Percentiles rank a stretch among this genome's conserved stretches.
Conservation (phyloP, 352 stramenopile genomes). For the Globisporangium ultimum region DNA sequence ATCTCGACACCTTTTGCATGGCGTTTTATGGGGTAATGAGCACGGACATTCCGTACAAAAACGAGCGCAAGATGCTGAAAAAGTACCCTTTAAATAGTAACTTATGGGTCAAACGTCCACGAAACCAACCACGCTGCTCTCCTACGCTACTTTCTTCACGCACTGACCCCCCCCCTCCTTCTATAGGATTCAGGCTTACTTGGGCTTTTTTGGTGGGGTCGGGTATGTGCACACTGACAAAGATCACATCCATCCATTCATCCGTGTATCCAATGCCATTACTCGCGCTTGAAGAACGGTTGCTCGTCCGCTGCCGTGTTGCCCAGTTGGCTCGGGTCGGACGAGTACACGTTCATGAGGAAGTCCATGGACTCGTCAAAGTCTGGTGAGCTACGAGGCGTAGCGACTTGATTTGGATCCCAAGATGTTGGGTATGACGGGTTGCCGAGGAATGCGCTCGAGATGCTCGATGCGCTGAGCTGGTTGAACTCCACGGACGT, state of each 20-base stretch:
- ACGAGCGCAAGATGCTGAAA: neutral
- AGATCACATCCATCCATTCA: too few relatives aligned
- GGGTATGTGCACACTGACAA: too few relatives aligned
- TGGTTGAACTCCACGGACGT: slow-evolving; percentile 34
- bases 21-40: neutral
- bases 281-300: slow-evolving; percentile 12
- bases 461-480: slow-evolving; percentile 35
- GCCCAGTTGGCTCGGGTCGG: slow-evolving; percentile 40
- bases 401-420: slow-evolving; percentile 12
- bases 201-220: too few relatives aligned
- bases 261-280: neutral
- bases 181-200: too few relatives aligned
- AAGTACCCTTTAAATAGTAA: too few relatives aligned
- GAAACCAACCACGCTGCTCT: too few relatives aligned
- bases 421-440: slow-evolving; percentile 28
- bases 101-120: too few relatives aligned
- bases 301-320: slow-evolving; percentile 9
- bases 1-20: neutral
- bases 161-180: too few relatives aligned
- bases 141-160: too few relatives aligned
- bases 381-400: slow-evolving; percentile 19
- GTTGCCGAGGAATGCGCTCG: slow-evolving; percentile 37
- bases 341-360: slow-evolving; percentile 70
- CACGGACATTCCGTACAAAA: neutral
- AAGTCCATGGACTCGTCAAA: slow-evolving; percentile 85